These are phyloP conservation scores for Cryphonectria japonica DNA, from an alignment of 2,329 filamentous ascomycete species.

Conservation along the genomic window DNA sequence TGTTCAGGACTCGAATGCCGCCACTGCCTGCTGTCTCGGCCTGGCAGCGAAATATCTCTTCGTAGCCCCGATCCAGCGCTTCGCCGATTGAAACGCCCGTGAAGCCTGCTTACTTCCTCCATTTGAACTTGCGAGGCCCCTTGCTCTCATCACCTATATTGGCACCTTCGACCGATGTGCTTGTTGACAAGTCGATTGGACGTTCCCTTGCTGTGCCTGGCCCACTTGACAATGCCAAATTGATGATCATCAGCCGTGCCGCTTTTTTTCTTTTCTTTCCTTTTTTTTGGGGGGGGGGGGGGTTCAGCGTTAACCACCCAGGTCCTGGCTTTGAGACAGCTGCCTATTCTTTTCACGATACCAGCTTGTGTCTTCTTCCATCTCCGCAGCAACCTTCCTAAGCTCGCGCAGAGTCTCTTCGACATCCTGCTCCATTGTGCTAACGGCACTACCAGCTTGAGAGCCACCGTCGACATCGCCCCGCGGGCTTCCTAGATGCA, in stretches of 20 bases:
- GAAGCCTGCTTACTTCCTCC: background rate
- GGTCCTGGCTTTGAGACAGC: slow-evolving; percentile 33
- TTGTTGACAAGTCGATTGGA: background rate
- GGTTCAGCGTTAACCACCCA: slow-evolving; percentile 39
- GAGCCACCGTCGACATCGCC: slow-evolving; percentile 37
- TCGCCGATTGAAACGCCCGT: background rate
- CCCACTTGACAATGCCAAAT: background rate
- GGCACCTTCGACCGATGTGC: background rate
- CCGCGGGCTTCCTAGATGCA: slow-evolving; percentile 18
- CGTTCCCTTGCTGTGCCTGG: background rate
- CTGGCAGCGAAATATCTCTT: background rate
- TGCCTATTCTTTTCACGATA: slow-evolving; percentile 50
- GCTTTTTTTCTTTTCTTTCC: slow-evolving; percentile 30
- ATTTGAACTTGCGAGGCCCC: background rate
- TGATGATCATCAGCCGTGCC: slow-evolving; percentile 23
- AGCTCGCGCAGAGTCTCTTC: slow-evolving; percentile 48
- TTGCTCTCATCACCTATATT: background rate
- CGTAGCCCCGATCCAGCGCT: background rate
- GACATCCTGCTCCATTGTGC: slow-evolving; percentile 36
- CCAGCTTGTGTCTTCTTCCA: slow-evolving; percentile 53
- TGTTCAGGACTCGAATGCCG: background rate
- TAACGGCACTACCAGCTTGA: slow-evolving; percentile 53
- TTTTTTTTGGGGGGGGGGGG: too few species aligned
- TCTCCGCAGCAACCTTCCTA: slow-evolving; percentile 46
- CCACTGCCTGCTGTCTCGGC: background rate